Evolutionary conservation across 2,329 filamentous ascomycete species (phyloP).

Genomic region (Pyrenochaeta sp.): DNA sequence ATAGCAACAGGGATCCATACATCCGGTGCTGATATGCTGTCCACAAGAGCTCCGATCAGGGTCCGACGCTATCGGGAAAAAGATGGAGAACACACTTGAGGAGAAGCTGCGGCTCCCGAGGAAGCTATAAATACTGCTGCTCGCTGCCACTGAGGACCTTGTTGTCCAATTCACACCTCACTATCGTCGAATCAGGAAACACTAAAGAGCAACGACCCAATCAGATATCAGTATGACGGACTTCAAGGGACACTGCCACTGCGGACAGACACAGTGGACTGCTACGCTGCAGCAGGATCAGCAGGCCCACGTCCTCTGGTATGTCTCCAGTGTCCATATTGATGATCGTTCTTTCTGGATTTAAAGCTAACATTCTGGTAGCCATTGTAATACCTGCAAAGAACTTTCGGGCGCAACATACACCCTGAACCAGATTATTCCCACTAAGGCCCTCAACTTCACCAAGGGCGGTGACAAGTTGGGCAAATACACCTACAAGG

Average conservation of each 20-base stretch:
- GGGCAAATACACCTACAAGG: constrained; percentile 64
- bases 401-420: constrained; percentile 59
- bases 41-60: not conserved
- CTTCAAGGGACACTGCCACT: constrained; percentile 63
- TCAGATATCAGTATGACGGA: constrained; percentile 50
- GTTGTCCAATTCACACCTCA: constrained; percentile 11
- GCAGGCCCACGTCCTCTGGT: constrained; percentile 57
- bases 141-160: constrained; percentile 13
- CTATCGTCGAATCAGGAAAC: not conserved
- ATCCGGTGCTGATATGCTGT: not conserved
- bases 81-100: not conserved
- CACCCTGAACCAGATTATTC: constrained; percentile 65
- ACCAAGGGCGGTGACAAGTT: constrained; percentile 59
- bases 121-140: constrained; percentile 4
- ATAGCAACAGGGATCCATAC: not conserved
- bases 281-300: constrained; percentile 58
- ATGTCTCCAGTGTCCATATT: constrained; percentile 30
- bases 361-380: constrained; percentile 23
- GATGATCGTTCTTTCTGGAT: not conserved
- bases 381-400: constrained; percentile 68
- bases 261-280: constrained; percentile 62
- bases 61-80: not conserved
- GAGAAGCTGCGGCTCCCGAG: not conserved
- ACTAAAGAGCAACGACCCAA: constrained; percentile 1
- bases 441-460: constrained; percentile 59